These are phyloP conservation scores for Zygnema cylindricum DNA, from an alignment of 139 green algal genomes.

Conservation along the genomic window DNA sequence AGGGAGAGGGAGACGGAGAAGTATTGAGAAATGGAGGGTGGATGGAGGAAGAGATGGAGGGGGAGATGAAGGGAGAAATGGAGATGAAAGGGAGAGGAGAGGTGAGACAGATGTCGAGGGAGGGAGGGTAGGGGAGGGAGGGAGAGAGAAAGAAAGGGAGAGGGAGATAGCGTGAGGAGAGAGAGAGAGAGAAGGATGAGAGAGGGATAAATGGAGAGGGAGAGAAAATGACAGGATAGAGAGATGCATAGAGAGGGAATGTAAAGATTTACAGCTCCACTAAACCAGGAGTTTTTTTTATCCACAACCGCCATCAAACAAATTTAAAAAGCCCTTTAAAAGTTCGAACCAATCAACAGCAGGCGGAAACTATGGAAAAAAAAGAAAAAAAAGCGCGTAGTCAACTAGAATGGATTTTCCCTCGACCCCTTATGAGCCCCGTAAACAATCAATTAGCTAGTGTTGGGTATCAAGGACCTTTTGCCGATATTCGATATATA, in stretches of 20 bases:
- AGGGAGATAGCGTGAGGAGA: not conserved
- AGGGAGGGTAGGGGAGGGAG: not conserved
- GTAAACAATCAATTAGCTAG: no score
- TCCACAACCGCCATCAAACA: not conserved
- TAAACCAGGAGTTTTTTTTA: not conserved
- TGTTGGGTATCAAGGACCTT: no score
- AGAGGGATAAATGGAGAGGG: not conserved
- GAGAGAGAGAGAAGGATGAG: not conserved
- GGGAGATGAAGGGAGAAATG: not conserved
- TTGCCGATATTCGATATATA: no score
- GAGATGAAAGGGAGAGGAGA: not conserved
- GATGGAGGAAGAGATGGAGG: not conserved
- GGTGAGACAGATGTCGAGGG: not conserved
- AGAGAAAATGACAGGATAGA: not conserved
- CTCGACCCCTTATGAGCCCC: no score
- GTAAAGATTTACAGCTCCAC: not conserved
- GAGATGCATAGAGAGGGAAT: not conserved
- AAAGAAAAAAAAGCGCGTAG: no score
- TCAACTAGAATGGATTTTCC: no score
- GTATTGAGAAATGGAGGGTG: not conserved
- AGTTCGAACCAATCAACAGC: no score
- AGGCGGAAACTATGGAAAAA: no score
- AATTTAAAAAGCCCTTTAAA: not conserved
- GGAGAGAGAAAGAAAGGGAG: not conserved
- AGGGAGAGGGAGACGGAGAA: no score